These are phyloP conservation scores for Nannochloropsis gaditana DNA, from an alignment of 108 stramenopile genomes.

Conservation along the genomic window DNA sequence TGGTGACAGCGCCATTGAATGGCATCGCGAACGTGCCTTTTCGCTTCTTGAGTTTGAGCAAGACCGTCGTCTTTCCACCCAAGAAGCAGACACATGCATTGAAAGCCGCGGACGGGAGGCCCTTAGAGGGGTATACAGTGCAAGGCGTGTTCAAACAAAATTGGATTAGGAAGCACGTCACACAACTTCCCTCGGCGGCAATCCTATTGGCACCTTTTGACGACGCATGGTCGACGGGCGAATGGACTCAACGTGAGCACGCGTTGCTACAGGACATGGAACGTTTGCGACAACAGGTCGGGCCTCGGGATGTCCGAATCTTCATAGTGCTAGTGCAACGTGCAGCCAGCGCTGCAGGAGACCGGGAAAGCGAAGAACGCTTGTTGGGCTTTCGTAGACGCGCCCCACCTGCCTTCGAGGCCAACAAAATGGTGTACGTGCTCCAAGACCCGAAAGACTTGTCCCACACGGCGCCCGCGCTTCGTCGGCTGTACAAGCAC, in stretches of 20 bases:
- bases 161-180: slow-evolving; percentile 17
- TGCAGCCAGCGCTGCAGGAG: not conserved
- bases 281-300: slow-evolving; percentile 1
- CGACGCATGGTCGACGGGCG: not conserved
- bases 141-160: not conserved
- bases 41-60: slow-evolving; percentile 6
- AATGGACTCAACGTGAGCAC: not conserved
- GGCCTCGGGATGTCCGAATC: not conserved
- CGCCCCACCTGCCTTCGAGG: not conserved
- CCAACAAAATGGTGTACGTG: not conserved
- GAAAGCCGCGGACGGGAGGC: not conserved
- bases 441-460: not conserved
- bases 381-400: not conserved
- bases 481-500: not conserved
- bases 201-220: slow-evolving; percentile 10
- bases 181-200: not conserved
- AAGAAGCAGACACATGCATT: not conserved
- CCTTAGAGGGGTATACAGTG: not conserved
- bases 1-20: not conserved
- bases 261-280: slow-evolving; percentile 16
- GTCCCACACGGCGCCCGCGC: not conserved
- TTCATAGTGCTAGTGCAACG: not conserved
- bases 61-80: not conserved
- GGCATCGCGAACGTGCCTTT: slow-evolving; percentile 17
- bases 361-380: not conserved